Evolutionary conservation across 2,329 filamentous ascomycete genomes (phyloP).

Genomic region (Sphaerulina vaccinii): DNA sequence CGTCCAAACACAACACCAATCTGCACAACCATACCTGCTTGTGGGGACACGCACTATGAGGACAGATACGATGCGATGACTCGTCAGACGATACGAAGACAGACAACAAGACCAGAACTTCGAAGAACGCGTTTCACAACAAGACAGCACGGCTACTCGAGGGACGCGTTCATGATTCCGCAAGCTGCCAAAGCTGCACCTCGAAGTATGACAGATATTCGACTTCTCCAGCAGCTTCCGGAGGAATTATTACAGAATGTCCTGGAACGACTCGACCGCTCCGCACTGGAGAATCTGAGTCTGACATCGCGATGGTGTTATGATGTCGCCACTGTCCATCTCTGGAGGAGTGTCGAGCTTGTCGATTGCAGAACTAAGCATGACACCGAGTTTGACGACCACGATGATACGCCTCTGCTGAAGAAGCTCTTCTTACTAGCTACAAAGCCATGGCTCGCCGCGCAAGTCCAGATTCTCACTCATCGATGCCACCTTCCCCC

Average conservation of each 20-base stretch:
- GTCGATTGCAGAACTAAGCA: slow-evolving; percentile 39
- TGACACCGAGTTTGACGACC: slow-evolving; percentile 26
- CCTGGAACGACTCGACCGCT: slow-evolving; percentile 36
- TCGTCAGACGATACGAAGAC: slow-evolving; percentile 2
- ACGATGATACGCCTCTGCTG: slow-evolving; percentile 46
- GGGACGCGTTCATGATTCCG: not conserved
- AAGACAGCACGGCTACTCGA: slow-evolving; percentile 1
- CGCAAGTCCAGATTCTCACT: slow-evolving; percentile 44
- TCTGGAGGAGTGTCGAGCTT: slow-evolving; percentile 45
- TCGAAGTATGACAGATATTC: not conserved
- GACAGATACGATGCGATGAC: not conserved
- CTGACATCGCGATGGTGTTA: slow-evolving; percentile 40
- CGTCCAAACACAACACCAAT: too few species aligned
- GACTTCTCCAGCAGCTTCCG: slow-evolving; percentile 34
- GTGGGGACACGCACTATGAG: not conserved
- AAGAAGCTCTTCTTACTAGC: slow-evolving; percentile 45
- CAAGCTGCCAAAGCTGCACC: not conserved
- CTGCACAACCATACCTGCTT: too few species aligned
- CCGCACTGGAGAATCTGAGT: slow-evolving; percentile 36
- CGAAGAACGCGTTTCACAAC: not conserved
- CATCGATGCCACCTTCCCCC: slow-evolving; percentile 49
- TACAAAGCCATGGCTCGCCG: slow-evolving; percentile 43
- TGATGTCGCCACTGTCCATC: slow-evolving; percentile 37
- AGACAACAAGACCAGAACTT: not conserved
- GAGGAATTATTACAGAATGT: slow-evolving; percentile 45